Percentiles rank a stretch among this genome's conserved stretches.
phyloP scores from a whole-genome alignment of 331 rosid species.

The Pyrus hybrid region DNA sequence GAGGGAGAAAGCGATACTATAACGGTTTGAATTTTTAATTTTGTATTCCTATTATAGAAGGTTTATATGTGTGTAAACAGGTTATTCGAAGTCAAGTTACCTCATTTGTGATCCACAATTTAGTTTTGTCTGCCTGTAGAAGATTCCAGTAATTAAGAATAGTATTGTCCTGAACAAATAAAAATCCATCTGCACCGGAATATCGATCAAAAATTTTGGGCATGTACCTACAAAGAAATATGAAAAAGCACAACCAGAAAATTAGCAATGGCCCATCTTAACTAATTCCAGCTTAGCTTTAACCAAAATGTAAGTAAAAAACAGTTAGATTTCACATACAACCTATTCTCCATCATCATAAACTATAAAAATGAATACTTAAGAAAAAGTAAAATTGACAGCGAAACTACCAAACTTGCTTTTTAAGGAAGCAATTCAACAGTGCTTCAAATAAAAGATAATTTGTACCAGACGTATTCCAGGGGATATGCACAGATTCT shows the following conservation, averaged over 20 bases:
- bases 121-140: slow-evolving; percentile 76
- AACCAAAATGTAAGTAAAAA: not conserved
- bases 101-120: slow-evolving; percentile 85
- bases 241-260: not conserved
- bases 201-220: slow-evolving; percentile 75
- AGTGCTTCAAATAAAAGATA: not conserved
- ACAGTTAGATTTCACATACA: not conserved
- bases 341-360: not conserved
- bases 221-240: slow-evolving; percentile 47
- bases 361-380: not conserved
- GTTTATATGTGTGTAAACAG: not conserved
- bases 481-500: not conserved
- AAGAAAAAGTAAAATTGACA: not conserved
- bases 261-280: slow-evolving; percentile 4
- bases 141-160: slow-evolving; percentile 97
- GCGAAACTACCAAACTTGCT: not conserved
- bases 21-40: not conserved
- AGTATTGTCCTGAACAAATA: slow-evolving; percentile 80
- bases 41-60: not conserved
- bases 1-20: slow-evolving; percentile 13
- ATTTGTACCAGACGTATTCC: not conserved
- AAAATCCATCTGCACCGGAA: slow-evolving; percentile 84
- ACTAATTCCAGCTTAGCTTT: not conserved
- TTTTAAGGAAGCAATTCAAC: not conserved
- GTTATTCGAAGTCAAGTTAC: slow-evolving; percentile 28